Base-by-base conservation (phyloP, 768 basidiomycete species). In the Sutorius australiensis region DNA sequence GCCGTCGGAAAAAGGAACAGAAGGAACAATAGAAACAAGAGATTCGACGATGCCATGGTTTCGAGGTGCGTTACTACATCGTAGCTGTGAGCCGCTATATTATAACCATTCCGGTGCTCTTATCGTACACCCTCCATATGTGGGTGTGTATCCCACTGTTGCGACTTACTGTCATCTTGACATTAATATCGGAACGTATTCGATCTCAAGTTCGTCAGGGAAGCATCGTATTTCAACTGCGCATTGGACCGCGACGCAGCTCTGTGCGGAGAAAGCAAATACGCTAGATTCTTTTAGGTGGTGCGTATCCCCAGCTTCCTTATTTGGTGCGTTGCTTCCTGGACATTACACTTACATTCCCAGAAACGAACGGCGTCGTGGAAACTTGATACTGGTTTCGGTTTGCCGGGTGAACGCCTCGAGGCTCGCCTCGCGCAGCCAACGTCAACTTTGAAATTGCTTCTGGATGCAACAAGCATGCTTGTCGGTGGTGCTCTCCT, bases 21-120 rank as follows among this genome's bases (percentile, higher is more conserved):
- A 30, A 66, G 50, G 36, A 58, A 56, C 34, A 65, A 31, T 32
- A 66, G 43, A 49, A 56, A 66, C 21, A 57, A 49, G 37, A 38
- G n/a, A 5, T 53, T 55, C 27, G 46, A 37, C 2, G 51, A 46
- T 34, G 34, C 24, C 57, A 64, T 66, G 39, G 44, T 17, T 37
- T 14, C 45, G 21, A 42, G 56, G 54, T 54, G 21, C 30, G 48
- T 38, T 14, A 31, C 9, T 39, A 13, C 8, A 17, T 30, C 48
- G 17, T 37, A 13, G 7, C 46, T 28, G 14, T 48, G 7, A 14
- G 24, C 32, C 17, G 24, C 41, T 30, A 5, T 16, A 16, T 62
- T 62, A 65, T 65, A 63, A 53, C 10, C 48, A 24, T 12, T 11
- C 45, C 9, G 45, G 17, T 33, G 31, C 10, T 27, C 33, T 46